Evolutionary conservation across 192 early-diverging fungal species (phyloP).

Genomic region (Coemansia umbellata): DNA sequence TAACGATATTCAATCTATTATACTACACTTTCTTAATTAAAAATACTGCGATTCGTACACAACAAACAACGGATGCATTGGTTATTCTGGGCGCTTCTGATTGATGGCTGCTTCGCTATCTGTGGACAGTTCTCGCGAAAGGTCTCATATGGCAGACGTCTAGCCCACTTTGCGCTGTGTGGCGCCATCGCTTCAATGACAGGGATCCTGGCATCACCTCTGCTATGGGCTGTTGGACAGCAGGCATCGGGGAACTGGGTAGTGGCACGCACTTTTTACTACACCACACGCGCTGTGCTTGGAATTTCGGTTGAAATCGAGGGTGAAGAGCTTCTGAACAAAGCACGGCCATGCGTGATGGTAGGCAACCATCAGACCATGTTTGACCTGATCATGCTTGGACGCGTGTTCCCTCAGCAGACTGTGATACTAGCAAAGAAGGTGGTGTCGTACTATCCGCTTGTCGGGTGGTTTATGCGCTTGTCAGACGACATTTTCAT

Average conservation of each 20-base stretch:
- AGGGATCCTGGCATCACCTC: conserved; percentile 54
- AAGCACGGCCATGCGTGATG: conserved; percentile 59
- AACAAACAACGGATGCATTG: conserved; percentile 31
- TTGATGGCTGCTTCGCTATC: conserved; percentile 25
- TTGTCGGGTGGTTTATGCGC: conserved; percentile 71
- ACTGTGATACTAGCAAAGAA: conserved; percentile 73
- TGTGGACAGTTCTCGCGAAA: conserved; percentile 30
- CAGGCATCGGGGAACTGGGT: conserved; percentile 62
- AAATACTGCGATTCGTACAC: too few species aligned
- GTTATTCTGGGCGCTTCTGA: conserved; percentile 24
- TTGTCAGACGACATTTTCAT: conserved; percentile 87
- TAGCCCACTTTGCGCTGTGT: conserved; percentile 32
- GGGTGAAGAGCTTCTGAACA: conserved; percentile 53
- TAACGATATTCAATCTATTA: too few species aligned
- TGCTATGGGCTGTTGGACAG: conserved; percentile 55
- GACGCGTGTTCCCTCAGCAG: conserved; percentile 67
- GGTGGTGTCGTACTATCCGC: conserved; percentile 66
- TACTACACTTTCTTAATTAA: too few species aligned
- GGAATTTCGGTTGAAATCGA: conserved; percentile 61
- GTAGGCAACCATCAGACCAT: conserved; percentile 85
- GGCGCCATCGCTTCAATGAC: conserved; percentile 43
- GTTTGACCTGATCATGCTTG: conserved; percentile 71
- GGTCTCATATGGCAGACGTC: conserved; percentile 18
- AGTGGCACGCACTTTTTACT: conserved; percentile 58
- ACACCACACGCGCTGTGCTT: conserved; percentile 47